Evolutionary conservation across 2,329 filamentous ascomycete genomes (phyloP).

Genomic region (Claviceps sp.): DNA sequence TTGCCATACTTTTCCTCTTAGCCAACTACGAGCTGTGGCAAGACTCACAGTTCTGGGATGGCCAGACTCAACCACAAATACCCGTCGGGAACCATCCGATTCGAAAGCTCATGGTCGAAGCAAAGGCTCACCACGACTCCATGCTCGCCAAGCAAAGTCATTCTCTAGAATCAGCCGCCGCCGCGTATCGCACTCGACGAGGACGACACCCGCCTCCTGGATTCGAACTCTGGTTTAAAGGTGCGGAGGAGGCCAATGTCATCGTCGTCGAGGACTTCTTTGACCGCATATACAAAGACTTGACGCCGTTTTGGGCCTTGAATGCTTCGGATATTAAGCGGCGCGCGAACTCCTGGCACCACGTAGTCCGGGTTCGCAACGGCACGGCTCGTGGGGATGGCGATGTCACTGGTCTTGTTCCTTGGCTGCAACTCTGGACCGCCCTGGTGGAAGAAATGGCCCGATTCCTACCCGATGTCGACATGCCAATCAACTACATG

Average conservation of each 20-base stretch:
- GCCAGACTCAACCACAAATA: slow-evolving; percentile 6
- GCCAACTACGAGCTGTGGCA: slow-evolving; percentile 20
- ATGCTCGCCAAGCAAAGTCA: slow-evolving; percentile 31
- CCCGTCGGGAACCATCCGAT: slow-evolving; percentile 32
- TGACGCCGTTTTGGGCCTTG: slow-evolving; percentile 47
- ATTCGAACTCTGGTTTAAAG: slow-evolving; percentile 47
- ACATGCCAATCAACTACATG: slow-evolving; percentile 52
- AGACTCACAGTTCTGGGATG: slow-evolving; percentile 15
- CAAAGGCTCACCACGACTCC: slow-evolving; percentile 28
- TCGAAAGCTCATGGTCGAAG: slow-evolving; percentile 32
- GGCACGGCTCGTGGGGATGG: slow-evolving; percentile 27
- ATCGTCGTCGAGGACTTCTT: slow-evolving; percentile 50
- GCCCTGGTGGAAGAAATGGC: slow-evolving; percentile 37
- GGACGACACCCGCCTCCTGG: slow-evolving; percentile 49
- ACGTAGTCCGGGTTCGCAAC: slow-evolving; percentile 34
- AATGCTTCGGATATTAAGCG: slow-evolving; percentile 26
- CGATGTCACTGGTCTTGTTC: slow-evolving; percentile 25
- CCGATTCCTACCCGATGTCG: slow-evolving; percentile 45
- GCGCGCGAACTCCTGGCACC: slow-evolving; percentile 29
- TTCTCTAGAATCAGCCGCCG: slow-evolving; percentile 37
- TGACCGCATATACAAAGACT: slow-evolving; percentile 49
- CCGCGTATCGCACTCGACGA: slow-evolving; percentile 40
- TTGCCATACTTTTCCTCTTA: slow-evolving; percentile 12
- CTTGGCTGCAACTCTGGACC: slow-evolving; percentile 35
- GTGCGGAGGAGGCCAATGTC: slow-evolving; percentile 36